These are phyloP conservation scores for Pestalotiopsis sp. DNA, from an alignment of 2,329 filamentous ascomycete genomes.

Conservation along the genomic window DNA sequence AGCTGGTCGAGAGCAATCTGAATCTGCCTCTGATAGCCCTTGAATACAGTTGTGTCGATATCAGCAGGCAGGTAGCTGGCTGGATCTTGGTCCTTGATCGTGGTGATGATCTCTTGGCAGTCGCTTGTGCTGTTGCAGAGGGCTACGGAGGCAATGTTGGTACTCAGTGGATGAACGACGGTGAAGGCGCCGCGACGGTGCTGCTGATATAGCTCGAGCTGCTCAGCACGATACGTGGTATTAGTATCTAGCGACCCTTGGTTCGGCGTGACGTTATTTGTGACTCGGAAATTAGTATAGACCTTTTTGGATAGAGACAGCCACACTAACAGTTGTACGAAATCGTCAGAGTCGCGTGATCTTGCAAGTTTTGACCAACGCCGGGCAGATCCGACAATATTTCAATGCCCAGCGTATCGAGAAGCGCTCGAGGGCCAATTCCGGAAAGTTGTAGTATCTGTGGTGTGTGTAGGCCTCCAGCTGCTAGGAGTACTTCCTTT, in stretches of 20 bases:
- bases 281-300: slow-evolving; percentile 13
- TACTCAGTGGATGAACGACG: slow-evolving; percentile 17
- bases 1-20: slow-evolving; percentile 33
- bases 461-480: slow-evolving; percentile 42
- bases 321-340: slow-evolving; percentile 21
- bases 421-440: slow-evolving; percentile 40
- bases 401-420: slow-evolving; percentile 40
- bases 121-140: slow-evolving; percentile 35
- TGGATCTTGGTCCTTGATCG: slow-evolving; percentile 33
- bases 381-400: slow-evolving; percentile 46
- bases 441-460: slow-evolving; percentile 53
- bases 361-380: slow-evolving; percentile 50
- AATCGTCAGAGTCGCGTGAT: slow-evolving; percentile 35
- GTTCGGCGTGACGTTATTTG: slow-evolving; percentile 30
- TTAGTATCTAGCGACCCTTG: slow-evolving; percentile 31
- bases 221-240: slow-evolving; percentile 34
- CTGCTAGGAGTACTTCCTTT: slow-evolving; percentile 44
- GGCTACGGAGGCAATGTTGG: slow-evolving; percentile 29
- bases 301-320: too few relatives aligned
- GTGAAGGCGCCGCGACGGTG: slow-evolving; percentile 15
- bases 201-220: slow-evolving; percentile 32
- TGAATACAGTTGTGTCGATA: slow-evolving; percentile 36
- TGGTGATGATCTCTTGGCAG: slow-evolving; percentile 27
- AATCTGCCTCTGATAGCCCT: slow-evolving; percentile 40
- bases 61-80: slow-evolving; percentile 33